Evolutionary conservation across 257 asterid genomes (phyloP).

Genomic region (Fraxinus anomala): DNA sequence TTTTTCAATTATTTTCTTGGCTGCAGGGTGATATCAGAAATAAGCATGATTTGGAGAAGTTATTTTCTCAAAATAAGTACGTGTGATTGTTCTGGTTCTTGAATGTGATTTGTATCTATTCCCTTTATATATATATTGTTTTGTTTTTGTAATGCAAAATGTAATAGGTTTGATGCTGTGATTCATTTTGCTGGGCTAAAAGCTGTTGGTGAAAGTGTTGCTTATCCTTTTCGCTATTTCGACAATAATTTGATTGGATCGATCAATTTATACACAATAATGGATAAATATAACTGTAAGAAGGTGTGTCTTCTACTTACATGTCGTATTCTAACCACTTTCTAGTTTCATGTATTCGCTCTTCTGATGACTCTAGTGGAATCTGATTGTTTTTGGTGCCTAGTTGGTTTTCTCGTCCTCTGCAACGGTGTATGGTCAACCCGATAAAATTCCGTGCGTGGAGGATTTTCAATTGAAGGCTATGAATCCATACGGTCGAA

Average conservation of each 20-base stretch:
- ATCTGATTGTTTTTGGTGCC: slow-evolving; percentile 26
- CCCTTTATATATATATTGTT: not conserved
- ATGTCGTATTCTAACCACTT: not conserved
- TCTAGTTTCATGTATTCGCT: slow-evolving; percentile 8
- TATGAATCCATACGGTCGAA: slow-evolving; percentile 96
- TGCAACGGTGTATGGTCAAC: slow-evolving; percentile 97
- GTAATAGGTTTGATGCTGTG: slow-evolving; percentile 76
- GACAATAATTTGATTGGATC: slow-evolving; percentile 92
- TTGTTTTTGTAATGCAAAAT: not conserved
- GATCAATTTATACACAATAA: slow-evolving; percentile 61
- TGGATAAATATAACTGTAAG: slow-evolving; percentile 88
- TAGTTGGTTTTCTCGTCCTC: slow-evolving; percentile 97
- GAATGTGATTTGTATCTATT: not conserved
- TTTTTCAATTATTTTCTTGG: slow-evolving; percentile 10
- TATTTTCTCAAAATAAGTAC: slow-evolving; percentile 72
- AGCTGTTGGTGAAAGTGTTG: slow-evolving; percentile 98
- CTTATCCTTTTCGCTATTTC: slow-evolving; percentile 75
- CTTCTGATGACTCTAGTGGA: slow-evolving; percentile 4
- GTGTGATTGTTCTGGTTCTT: slow-evolving; percentile 19
- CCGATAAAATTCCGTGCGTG: slow-evolving; percentile 77
- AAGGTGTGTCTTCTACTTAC: slow-evolving; percentile 52
- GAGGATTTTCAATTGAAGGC: slow-evolving; percentile 85
- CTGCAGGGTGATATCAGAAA: slow-evolving; percentile 95
- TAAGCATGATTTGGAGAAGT: slow-evolving; percentile 76
- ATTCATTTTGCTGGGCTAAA: slow-evolving; percentile 95